Conservation (phyloP, 176 grass and related monocot genomes). For the Carex scoparia region DNA sequence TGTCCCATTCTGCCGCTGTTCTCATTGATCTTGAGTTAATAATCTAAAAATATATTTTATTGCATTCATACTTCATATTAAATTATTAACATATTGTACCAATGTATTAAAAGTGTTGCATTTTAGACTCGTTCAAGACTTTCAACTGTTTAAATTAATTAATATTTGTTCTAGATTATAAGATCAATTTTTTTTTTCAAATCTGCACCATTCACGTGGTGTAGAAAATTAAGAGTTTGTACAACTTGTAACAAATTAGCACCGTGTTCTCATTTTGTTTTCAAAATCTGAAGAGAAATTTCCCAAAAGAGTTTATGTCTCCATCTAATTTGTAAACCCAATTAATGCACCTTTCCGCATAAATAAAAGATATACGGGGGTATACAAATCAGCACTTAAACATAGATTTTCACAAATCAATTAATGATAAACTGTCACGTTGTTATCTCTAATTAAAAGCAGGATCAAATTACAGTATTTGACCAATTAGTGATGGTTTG, state of each 20-base stretch:
- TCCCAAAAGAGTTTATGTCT: background rate
- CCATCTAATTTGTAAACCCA: background rate
- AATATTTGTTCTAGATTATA: background rate
- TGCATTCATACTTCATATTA: conserved; percentile 5
- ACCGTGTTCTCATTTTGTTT: conserved; percentile 7
- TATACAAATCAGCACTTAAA: background rate
- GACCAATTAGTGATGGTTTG: background rate
- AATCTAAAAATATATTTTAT: background rate
- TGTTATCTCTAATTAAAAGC: background rate
- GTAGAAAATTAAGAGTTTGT: background rate
- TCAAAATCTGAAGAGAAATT: background rate
- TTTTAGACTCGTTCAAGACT: background rate
- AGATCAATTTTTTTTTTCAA: background rate
- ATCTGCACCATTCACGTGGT: background rate
- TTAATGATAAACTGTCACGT: background rate
- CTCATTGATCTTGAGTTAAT: conserved; percentile 5
- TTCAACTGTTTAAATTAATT: background rate
- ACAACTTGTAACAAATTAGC: background rate
- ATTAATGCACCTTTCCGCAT: background rate
- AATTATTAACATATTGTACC: background rate
- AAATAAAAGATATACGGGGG: background rate
- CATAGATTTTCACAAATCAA: conserved; percentile 1
- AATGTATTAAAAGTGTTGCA: background rate
- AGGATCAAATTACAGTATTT: background rate
- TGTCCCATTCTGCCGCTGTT: conserved; percentile 8